Conservation (phyloP, 2,329 filamentous ascomycete species). For the Penicillium sp. region DNA sequence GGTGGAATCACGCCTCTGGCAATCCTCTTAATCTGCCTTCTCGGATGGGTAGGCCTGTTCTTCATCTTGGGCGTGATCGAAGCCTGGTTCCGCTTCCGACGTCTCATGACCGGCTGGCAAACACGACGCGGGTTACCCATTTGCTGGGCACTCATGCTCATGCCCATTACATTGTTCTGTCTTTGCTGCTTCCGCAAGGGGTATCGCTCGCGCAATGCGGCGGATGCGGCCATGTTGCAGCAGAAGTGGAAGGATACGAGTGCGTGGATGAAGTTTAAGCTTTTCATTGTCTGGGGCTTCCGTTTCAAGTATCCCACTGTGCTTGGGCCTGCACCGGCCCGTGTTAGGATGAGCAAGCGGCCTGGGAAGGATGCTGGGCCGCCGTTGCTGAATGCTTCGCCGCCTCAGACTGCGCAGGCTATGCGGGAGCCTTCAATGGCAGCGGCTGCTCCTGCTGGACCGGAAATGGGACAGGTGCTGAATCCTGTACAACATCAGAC, state of each 20-base stretch:
- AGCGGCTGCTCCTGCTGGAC: conserved; percentile 1
- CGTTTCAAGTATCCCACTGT: conserved; percentile 28
- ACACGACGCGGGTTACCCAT: conserved; percentile 31
- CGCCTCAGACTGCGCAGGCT: conserved; percentile 3
- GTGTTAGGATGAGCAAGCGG: conserved; percentile 20
- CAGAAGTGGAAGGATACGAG: conserved; percentile 26
- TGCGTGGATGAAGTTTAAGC: conserved; percentile 22
- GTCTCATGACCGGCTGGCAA: conserved; percentile 34
- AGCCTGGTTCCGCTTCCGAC: conserved; percentile 30
- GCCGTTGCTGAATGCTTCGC: conserved; percentile 7
- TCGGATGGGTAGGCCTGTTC: conserved; percentile 28
- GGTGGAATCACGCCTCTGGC: conserved; percentile 25
- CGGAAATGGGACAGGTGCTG: conserved; percentile 4
- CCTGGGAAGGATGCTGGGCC: conserved; percentile 19
- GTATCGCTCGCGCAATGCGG: conserved; percentile 25
- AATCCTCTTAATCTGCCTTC: conserved; percentile 20
- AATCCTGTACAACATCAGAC: background rate
- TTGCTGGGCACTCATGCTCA: conserved; percentile 25
- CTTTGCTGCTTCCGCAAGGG: conserved; percentile 27
- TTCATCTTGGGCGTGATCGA: conserved; percentile 30
- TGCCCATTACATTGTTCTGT: conserved; percentile 21
- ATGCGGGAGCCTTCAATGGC: background rate
- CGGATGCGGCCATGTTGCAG: conserved; percentile 24
- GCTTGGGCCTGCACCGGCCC: conserved; percentile 26
- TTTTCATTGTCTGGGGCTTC: conserved; percentile 32